Evolutionary conservation across 1,139 yeast species (phyloP).

Genomic region (Geotrichum fermentans): DNA sequence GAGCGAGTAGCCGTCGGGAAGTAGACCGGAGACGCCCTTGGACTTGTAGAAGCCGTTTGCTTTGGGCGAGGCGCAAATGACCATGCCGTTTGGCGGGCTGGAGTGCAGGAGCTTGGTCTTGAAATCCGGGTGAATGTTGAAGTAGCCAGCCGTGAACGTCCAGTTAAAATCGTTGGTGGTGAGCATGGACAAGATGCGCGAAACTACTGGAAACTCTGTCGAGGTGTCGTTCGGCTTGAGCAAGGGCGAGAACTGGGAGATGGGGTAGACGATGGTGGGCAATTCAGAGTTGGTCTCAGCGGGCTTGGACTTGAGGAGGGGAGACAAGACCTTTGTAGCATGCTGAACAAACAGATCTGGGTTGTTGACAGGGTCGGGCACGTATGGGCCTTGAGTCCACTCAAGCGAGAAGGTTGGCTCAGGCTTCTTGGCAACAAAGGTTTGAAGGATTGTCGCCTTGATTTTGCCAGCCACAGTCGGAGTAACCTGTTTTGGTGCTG

Average conservation of each 20-base stretch:
- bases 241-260: constrained; percentile 85
- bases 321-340: constrained; percentile 54
- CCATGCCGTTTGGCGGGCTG: constrained; percentile 51
- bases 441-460: constrained; percentile 8
- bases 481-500: background rate
- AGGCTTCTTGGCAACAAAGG: constrained; percentile 17
- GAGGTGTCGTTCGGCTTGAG: constrained; percentile 54
- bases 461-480: constrained; percentile 1
- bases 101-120: constrained; percentile 57
- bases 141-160: constrained; percentile 96
- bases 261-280: constrained; percentile 65
- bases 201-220: constrained; percentile 72
- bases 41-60: constrained; percentile 93
- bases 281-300: constrained; percentile 14
- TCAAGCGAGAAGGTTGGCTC: constrained; percentile 44
- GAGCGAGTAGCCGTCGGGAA: constrained; percentile 84
- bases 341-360: constrained; percentile 53
- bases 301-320: constrained; percentile 42
- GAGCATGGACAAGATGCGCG: constrained; percentile 55
- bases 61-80: constrained; percentile 81
- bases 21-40: constrained; percentile 69
- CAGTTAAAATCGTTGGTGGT: constrained; percentile 55
- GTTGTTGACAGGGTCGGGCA: constrained; percentile 67
- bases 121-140: constrained; percentile 80
- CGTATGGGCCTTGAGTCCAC: constrained; percentile 72